phyloP scores from a whole-genome alignment of 139 green algal genomes.

The Coelastrella sp. region DNA sequence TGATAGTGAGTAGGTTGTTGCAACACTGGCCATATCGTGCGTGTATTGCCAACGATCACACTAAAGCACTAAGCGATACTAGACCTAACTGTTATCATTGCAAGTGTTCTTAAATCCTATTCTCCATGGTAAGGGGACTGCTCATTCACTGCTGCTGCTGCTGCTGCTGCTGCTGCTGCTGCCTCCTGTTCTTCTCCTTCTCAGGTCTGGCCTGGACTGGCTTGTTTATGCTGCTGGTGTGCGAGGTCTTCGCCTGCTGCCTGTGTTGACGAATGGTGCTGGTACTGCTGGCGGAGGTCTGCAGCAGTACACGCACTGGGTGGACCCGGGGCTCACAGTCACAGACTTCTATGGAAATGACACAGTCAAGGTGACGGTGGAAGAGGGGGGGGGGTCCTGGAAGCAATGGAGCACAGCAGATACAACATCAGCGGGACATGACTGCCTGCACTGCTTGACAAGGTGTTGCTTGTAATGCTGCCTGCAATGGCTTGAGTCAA shows the following conservation, averaged over 20 bases:
- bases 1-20: too few species aligned
- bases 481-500: too few species aligned
- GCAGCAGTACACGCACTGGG: constrained; percentile 28
- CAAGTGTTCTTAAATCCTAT: too few species aligned
- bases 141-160: not conserved
- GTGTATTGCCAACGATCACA: too few species aligned
- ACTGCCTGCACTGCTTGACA: not conserved
- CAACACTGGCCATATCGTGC: too few species aligned
- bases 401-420: too few species aligned
- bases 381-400: too few species aligned
- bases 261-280: constrained; percentile 16
- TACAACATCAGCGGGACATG: too few species aligned
- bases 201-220: constrained; percentile 36
- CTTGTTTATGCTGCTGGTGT: constrained; percentile 2
- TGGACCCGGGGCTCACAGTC: constrained; percentile 34
- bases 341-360: constrained; percentile 39
- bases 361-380: constrained; percentile 35
- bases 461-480: not conserved
- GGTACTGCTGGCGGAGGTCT: not conserved
- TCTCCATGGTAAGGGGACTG: too few species aligned
- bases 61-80: too few species aligned
- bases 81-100: not conserved
- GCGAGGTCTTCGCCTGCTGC: constrained; percentile 12
- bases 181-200: not conserved
- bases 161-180: constrained; percentile 1